Percentiles rank a stretch among this genome's conserved stretches.
Conservation (phyloP, 1,139 yeast species). For the Yamadazyma dushanensis region DNA sequence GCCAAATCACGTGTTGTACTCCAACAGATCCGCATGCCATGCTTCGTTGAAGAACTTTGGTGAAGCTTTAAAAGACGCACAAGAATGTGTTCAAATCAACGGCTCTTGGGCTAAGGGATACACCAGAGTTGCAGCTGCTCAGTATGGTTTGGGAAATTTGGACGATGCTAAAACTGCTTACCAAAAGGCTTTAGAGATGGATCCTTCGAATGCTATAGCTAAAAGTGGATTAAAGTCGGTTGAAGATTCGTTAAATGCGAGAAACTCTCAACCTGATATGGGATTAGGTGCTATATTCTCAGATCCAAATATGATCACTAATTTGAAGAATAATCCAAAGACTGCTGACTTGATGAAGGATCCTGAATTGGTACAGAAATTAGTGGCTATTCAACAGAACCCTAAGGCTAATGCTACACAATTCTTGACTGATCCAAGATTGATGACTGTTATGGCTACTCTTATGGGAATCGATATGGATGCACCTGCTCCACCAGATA, state of each 20-base stretch:
- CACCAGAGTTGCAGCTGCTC: conserved; percentile 92
- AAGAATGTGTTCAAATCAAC: conserved; percentile 76
- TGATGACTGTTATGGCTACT: conserved; percentile 87
- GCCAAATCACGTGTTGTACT: conserved; percentile 88
- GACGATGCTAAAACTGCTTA: conserved; percentile 71
- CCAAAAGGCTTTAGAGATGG: conserved; percentile 80
- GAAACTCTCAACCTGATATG: conserved; percentile 58
- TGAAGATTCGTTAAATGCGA: conserved; percentile 51
- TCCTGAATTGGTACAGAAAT: conserved; percentile 76
- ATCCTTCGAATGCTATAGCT: conserved; percentile 83
- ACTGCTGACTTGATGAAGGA: conserved; percentile 86
- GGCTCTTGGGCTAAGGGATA: conserved; percentile 93
- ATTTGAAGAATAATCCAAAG: conserved; percentile 80
- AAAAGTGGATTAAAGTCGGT: conserved; percentile 77
- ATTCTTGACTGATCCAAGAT: conserved; percentile 74
- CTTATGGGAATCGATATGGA: conserved; percentile 81
- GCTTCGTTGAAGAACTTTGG: conserved; percentile 75
- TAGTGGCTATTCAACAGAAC: conserved; percentile 63
- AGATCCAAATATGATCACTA: conserved; percentile 77
- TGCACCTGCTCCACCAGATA: conserved; percentile 35
- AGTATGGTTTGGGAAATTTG: conserved; percentile 76
- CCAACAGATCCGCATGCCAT: conserved; percentile 92
- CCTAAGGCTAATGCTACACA: conserved; percentile 72
- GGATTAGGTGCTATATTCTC: conserved; percentile 76
- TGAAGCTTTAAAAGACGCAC: conserved; percentile 80